Conservation (phyloP, 371 early-diverging fungal genomes). For the Syncephalastrum racemosum region DNA sequence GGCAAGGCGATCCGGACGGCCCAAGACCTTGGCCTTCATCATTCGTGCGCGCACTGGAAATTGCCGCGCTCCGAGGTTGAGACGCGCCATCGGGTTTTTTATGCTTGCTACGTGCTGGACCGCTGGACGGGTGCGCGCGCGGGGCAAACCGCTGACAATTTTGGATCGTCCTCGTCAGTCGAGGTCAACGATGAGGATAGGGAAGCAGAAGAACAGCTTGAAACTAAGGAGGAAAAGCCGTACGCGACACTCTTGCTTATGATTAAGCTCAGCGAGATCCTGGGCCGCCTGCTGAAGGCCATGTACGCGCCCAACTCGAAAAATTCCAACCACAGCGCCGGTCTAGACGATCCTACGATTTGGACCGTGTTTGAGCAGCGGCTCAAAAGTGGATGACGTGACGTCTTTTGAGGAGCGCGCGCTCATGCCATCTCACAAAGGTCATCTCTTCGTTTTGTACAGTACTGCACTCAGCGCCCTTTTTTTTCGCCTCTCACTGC, state of each 20-base stretch:
- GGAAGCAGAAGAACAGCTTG: background rate
- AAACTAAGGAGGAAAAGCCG: slow-evolving; percentile 13
- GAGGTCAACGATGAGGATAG: slow-evolving; percentile 29
- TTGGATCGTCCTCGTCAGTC: slow-evolving; percentile 39
- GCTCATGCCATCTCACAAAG: slow-evolving; percentile 19
- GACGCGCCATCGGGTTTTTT: slow-evolving; percentile 63
- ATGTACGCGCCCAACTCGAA: slow-evolving; percentile 49
- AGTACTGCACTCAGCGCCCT: slow-evolving; percentile 57
- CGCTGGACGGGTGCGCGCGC: slow-evolving; percentile 52
- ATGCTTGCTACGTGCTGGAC: slow-evolving; percentile 62
- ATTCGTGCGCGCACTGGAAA: slow-evolving; percentile 54
- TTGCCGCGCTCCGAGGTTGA: slow-evolving; percentile 55
- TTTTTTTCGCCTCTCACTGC: slow-evolving; percentile 38
- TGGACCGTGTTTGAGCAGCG: slow-evolving; percentile 43
- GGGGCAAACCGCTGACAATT: slow-evolving; percentile 53
- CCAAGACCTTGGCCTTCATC: slow-evolving; percentile 69
- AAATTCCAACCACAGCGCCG: slow-evolving; percentile 35
- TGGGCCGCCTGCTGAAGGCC: slow-evolving; percentile 43
- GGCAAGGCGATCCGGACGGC: slow-evolving; percentile 69
- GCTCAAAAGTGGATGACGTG: slow-evolving; percentile 43
- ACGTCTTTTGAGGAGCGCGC: slow-evolving; percentile 20
- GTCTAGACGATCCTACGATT: slow-evolving; percentile 45
- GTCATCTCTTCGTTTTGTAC: slow-evolving; percentile 51
- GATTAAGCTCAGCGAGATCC: slow-evolving; percentile 44
- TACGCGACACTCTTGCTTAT: slow-evolving; percentile 34